These are phyloP conservation scores for Diatrype stigma DNA, from an alignment of 2,329 filamentous ascomycete genomes.

Conservation along the genomic window DNA sequence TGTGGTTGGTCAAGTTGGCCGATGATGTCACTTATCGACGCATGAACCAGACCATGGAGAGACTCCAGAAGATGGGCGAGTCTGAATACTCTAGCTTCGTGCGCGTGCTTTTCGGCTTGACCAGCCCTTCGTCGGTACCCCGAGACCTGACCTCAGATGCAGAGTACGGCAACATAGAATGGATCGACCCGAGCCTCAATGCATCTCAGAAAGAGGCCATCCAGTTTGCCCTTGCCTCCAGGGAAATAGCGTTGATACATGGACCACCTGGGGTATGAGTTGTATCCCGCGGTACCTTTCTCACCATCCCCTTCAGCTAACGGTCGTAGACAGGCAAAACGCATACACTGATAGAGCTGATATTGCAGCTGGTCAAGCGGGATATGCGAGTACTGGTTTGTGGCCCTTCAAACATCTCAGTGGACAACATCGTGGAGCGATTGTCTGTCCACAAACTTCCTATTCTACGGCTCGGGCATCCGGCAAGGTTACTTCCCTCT, in stretches of 20 bases:
- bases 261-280: constrained; percentile 74
- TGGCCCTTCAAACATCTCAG: constrained; percentile 92
- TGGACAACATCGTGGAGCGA: constrained; percentile 96
- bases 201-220: constrained; percentile 66
- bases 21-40: constrained; percentile 64
- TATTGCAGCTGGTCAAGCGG: constrained; percentile 78
- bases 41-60: constrained; percentile 62
- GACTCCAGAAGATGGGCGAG: constrained; percentile 53
- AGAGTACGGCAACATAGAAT: constrained; percentile 45
- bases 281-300: constrained; percentile 2
- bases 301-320: background rate
- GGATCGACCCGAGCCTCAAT: constrained; percentile 60
- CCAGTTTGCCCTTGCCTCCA: constrained; percentile 76
- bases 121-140: constrained; percentile 46
- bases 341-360: constrained; percentile 91
- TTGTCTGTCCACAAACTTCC: constrained; percentile 79
- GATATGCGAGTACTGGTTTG: constrained; percentile 82
- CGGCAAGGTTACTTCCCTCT: constrained; percentile 81
- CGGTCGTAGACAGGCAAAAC: constrained; percentile 79
- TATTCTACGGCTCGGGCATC: constrained; percentile 87
- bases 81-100: constrained; percentile 57
- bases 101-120: constrained; percentile 58
- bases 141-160: constrained; percentile 37
- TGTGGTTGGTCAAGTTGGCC: constrained; percentile 65
- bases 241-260: constrained; percentile 85